phyloP scores from a whole-genome alignment of 768 basidiomycete genomes.

The Pleurotus tuoliensis region DNA sequence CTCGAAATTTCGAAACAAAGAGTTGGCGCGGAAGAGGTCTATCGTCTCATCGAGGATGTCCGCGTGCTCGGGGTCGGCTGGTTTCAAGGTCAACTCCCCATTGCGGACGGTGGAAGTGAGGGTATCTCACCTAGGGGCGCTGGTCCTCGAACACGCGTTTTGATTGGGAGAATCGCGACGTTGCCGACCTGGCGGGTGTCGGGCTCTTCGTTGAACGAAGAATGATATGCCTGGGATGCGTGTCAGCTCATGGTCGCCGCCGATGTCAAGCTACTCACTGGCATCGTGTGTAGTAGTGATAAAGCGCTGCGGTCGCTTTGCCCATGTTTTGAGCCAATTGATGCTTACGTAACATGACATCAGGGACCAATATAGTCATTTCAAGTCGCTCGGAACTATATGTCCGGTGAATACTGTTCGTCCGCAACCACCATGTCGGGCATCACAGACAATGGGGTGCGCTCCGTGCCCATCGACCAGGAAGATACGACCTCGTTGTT shows the following conservation, averaged over 20 bases:
- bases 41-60: constrained; percentile 97
- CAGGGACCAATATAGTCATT: background rate
- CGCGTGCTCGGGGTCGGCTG: constrained; percentile 73
- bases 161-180: constrained; percentile 85
- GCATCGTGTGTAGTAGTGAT: constrained; percentile 11
- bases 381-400: background rate
- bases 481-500: constrained; percentile 45
- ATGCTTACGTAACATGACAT: constrained; percentile 5
- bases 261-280: constrained; percentile 17
- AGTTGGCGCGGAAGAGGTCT: constrained; percentile 97
- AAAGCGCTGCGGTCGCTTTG: too few relatives aligned
- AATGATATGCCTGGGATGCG: constrained; percentile 84
- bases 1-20: constrained; percentile 98
- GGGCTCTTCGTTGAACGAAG: constrained; percentile 81
- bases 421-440: constrained; percentile 26
- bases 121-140: constrained; percentile 65
- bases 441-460: constrained; percentile 16
- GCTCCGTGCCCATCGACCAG: constrained; percentile 17
- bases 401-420: background rate
- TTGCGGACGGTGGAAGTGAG: constrained; percentile 10
- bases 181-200: constrained; percentile 87
- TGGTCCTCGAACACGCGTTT: constrained; percentile 88
- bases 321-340: too few relatives aligned
- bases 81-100: constrained; percentile 10
- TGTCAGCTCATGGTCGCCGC: constrained; percentile 9